Base-by-base conservation (phyloP, 2,329 filamentous ascomycete species). In the Penicillium sp. region DNA sequence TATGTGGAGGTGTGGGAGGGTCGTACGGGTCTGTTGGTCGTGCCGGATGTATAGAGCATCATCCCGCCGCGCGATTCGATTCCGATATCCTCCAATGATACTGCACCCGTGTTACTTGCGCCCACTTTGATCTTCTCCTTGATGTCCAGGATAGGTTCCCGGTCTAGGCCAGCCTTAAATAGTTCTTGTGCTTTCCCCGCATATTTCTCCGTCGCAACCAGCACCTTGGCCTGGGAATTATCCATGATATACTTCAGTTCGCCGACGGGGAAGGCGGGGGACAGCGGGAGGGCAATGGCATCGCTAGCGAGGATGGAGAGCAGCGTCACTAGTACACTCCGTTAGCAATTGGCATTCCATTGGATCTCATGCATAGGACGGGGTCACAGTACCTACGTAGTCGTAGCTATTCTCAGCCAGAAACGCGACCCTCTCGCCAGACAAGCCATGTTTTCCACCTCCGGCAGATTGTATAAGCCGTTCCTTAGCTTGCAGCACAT, bases 31-130 rank as follows among this genome's bases (percentile, higher is more conserved):
- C 88, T 76, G 68, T 85, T 93, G 6, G 93, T 98, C 0, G 93
- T 98, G 32, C 93, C 93, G 1, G 91, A 97, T 3, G 93, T 98
- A 70, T 97, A 98, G 12, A 98, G 77, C 89, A 98, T 97, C 82
- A 98, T 86, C 45, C 88, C 90, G 9, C 87, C 87, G 40, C 50
- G 54, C 3, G 56, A 44, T n/a, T 73, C 69, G 44, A n/a, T n/a
- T n/a, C n/a, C n/a, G n/a, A n/a, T n/a, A n/a, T n/a, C n/a, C n/a
- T n/a, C n/a, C n/a, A n/a, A n/a, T n/a, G n/a, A n/a, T n/a, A n/a
- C n/a, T n/a, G n/a, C n/a, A n/a, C n/a, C n/a, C n/a, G n/a, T n/a
- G n/a, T n/a, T n/a, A n/a, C n/a, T n/a, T n/a, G n/a, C n/a, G n/a
- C n/a, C n/a, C n/a, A n/a, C n/a, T n/a, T n/a, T n/a, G n/a, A n/a